Conservation (phyloP, 2,329 filamentous ascomycete species). For the Hypoxylon sp. region DNA sequence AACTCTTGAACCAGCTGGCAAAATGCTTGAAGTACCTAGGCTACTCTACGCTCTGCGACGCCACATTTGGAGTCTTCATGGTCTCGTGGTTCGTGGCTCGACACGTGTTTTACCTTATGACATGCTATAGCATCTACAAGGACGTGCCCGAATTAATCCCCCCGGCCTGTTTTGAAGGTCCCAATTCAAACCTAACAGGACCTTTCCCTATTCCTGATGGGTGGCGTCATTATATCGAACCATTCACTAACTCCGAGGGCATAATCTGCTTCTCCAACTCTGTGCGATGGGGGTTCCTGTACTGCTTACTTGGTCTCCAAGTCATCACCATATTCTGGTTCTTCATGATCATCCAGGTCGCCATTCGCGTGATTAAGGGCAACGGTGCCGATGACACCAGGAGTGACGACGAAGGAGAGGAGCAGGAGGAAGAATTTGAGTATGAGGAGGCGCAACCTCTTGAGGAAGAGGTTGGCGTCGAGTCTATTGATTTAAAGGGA, state of each 20-base stretch:
- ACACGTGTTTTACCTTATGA: constrained; percentile 82
- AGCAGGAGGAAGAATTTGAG: constrained; percentile 68
- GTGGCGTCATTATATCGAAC: constrained; percentile 77
- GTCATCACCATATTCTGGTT: constrained; percentile 90
- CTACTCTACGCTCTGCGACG: constrained; percentile 82
- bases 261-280: constrained; percentile 83
- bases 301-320: constrained; percentile 83
- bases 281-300: constrained; percentile 83
- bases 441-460: constrained; percentile 71
- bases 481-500: constrained; percentile 76
- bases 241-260: constrained; percentile 79
- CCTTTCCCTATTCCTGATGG: constrained; percentile 68
- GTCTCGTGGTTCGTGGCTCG: constrained; percentile 86
- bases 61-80: constrained; percentile 88
- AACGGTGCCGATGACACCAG: constrained; percentile 85
- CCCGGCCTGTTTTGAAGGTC: constrained; percentile 79
- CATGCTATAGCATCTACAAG: constrained; percentile 86
- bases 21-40: constrained; percentile 95
- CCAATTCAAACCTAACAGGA: constrained; percentile 67
- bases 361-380: constrained; percentile 83
- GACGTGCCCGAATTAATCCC: constrained; percentile 74
- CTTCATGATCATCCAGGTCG: constrained; percentile 86
- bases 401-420: constrained; percentile 86
- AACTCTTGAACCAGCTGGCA: constrained; percentile 71
- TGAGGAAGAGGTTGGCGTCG: constrained; percentile 83